phyloP scores from a whole-genome alignment of 257 asterid genomes.

The Plectranthus barbatus region DNA sequence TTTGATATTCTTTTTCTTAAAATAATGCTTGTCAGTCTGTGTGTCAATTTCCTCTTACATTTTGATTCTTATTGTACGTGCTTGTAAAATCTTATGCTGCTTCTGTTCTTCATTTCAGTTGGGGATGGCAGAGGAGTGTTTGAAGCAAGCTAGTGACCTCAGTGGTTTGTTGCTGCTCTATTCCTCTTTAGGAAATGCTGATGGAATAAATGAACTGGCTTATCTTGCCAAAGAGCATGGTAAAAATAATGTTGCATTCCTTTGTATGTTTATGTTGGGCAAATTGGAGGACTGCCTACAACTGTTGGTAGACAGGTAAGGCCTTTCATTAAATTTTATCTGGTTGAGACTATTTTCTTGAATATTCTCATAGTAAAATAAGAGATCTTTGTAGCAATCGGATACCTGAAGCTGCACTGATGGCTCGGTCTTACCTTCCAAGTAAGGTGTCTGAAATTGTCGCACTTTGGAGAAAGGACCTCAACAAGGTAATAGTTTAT shows the following conservation, averaged over 20 bases:
- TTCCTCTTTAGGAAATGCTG: constrained; percentile 83
- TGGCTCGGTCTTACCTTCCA: constrained; percentile 97
- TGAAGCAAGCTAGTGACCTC: constrained; percentile 90
- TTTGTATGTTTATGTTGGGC: constrained; percentile 73
- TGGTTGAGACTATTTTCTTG: constrained; percentile 5
- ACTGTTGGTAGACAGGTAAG: constrained; percentile 72
- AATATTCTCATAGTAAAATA: constrained; percentile 9
- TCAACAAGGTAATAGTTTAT: constrained; percentile 43
- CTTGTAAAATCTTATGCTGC: constrained; percentile 5
- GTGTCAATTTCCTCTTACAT: neutral
- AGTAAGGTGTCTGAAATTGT: constrained; percentile 91
- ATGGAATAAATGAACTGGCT: constrained; percentile 68
- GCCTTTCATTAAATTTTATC: constrained; percentile 1
- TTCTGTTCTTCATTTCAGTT: constrained; percentile 40
- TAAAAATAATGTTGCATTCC: constrained; percentile 82
- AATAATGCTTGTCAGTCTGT: neutral
- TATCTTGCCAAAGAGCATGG: constrained; percentile 80
- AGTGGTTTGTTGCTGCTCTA: constrained; percentile 86
- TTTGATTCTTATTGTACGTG: neutral
- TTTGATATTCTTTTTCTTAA: neutral
- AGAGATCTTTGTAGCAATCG: constrained; percentile 53
- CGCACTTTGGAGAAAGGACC: constrained; percentile 82
- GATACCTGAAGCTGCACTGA: constrained; percentile 95
- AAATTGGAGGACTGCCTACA: constrained; percentile 81
- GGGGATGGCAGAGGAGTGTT: constrained; percentile 84